These are phyloP conservation scores for Aphanomyces invadans DNA, from an alignment of 352 stramenopile genomes.

Conservation along the genomic window DNA sequence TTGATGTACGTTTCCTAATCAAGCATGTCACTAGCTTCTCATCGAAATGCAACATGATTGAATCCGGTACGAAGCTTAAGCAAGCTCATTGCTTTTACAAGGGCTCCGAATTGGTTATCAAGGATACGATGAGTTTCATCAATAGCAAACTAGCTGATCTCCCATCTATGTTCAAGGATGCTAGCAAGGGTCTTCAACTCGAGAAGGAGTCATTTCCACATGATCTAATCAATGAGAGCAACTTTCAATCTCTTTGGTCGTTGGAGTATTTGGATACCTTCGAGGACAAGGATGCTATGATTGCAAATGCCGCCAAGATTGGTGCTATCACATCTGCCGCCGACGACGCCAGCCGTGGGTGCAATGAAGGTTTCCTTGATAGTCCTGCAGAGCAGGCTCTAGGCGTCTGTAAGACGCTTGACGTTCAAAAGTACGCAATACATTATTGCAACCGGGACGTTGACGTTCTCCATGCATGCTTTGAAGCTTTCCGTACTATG, in stretches of 20 bases:
- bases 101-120: background rate
- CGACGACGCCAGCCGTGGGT: too few relatives aligned
- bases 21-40: constrained; percentile 24
- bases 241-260: constrained; percentile 15
- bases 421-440: constrained; percentile 22
- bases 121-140: constrained; percentile 23
- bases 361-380: too few relatives aligned
- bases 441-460: constrained; percentile 27
- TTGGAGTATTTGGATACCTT: constrained; percentile 20
- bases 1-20: constrained; percentile 23
- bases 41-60: constrained; percentile 22
- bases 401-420: too few relatives aligned
- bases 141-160: background rate
- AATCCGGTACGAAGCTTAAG: constrained; percentile 20
- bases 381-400: too few relatives aligned
- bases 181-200: background rate
- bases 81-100: constrained; percentile 22
- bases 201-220: constrained; percentile 27
- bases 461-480: constrained; percentile 22
- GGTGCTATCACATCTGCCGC: constrained; percentile 25
- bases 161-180: constrained; percentile 24
- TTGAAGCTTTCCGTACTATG: constrained; percentile 21
- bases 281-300: constrained; percentile 17
- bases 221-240: constrained; percentile 21
- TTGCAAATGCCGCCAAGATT: constrained; percentile 24